Percentiles rank a stretch among this genome's conserved stretches.
These are phyloP conservation scores for Anthracocystis walkeri DNA, from an alignment of 1,284 basidiomycete genomes.

Conservation along the genomic window DNA sequence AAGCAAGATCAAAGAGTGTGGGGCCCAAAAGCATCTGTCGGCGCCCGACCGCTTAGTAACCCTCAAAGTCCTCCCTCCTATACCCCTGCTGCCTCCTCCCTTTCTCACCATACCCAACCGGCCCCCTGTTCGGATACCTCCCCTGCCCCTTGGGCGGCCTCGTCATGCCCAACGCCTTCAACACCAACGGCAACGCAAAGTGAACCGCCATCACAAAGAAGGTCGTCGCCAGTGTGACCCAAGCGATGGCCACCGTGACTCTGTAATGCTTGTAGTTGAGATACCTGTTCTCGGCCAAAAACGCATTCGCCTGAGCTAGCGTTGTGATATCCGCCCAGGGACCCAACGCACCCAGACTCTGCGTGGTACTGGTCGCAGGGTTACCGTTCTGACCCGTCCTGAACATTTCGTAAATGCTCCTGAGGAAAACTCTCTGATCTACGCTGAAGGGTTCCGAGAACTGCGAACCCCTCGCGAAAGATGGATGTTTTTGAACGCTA, in stretches of 20 bases:
- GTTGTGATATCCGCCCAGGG: conserved; percentile 42
- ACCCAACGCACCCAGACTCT: conserved; percentile 21
- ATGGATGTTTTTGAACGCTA: conserved; percentile 35
- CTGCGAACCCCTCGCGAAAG: conserved; percentile 30
- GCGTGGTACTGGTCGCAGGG: conserved; percentile 36
- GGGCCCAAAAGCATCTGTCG: background rate
- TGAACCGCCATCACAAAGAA: conserved; percentile 64
- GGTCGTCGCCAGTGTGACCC: conserved; percentile 52
- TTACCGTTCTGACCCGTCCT: conserved; percentile 16
- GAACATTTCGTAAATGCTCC: conserved; percentile 44
- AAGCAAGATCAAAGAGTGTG: too few species aligned
- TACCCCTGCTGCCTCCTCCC: conserved; percentile 20
- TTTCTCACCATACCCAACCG: conserved; percentile 33
- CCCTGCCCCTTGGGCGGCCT: conserved; percentile 43
- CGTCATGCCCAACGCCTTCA: conserved; percentile 54
- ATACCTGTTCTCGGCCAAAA: conserved; percentile 38
- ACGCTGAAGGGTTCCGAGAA: conserved; percentile 51
- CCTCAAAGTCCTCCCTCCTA: conserved; percentile 22
- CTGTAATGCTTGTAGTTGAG: conserved; percentile 54
- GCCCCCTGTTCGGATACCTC: conserved; percentile 7
- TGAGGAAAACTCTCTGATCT: conserved; percentile 39
- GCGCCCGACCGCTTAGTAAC: conserved; percentile 13
- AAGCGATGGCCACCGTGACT: conserved; percentile 50
- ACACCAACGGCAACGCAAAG: conserved; percentile 54
- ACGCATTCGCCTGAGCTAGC: conserved; percentile 47